phyloP scores from a whole-genome alignment of 805 yeast species.

The Candida lessepsii region DNA sequence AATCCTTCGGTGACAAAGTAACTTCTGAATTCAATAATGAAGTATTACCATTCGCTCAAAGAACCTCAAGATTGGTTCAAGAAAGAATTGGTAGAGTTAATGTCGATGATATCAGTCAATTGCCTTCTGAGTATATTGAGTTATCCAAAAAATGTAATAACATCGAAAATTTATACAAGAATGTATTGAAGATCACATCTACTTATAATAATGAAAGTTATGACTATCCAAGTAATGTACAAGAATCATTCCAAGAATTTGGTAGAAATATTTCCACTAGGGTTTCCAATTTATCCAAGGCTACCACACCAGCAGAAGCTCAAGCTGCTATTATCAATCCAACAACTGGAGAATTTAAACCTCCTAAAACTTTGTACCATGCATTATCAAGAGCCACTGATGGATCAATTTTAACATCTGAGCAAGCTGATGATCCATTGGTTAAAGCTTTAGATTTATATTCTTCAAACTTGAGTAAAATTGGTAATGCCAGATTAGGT shows the following conservation, averaged over 20 bases:
- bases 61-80: conserved; percentile 76
- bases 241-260: conserved; percentile 73
- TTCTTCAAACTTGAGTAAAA: conserved; percentile 66
- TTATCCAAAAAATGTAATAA: conserved; percentile 40
- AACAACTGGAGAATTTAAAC: conserved; percentile 40
- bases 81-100: conserved; percentile 73
- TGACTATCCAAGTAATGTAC: conserved; percentile 76
- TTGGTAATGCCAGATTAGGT: conserved; percentile 78
- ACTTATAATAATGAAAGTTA: conserved; percentile 74
- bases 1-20: conserved; percentile 41
- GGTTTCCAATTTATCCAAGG: conserved; percentile 66
- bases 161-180: conserved; percentile 41
- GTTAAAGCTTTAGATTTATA: conserved; percentile 63
- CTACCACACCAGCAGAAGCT: conserved; percentile 77
- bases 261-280: conserved; percentile 64
- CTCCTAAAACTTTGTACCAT: conserved; percentile 80
- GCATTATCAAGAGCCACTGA: conserved; percentile 78
- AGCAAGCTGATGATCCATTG: conserved; percentile 46
- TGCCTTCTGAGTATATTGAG: conserved; percentile 75
- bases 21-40: conserved; percentile 55
- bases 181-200: conserved; percentile 42
- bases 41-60: conserved; percentile 65
- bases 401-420: conserved; percentile 43
- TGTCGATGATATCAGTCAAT: conserved; percentile 66
- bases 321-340: conserved; percentile 62